Evolutionary conservation across 441 rosid species (phyloP).

Genomic region (Erodium moschatum): DNA sequence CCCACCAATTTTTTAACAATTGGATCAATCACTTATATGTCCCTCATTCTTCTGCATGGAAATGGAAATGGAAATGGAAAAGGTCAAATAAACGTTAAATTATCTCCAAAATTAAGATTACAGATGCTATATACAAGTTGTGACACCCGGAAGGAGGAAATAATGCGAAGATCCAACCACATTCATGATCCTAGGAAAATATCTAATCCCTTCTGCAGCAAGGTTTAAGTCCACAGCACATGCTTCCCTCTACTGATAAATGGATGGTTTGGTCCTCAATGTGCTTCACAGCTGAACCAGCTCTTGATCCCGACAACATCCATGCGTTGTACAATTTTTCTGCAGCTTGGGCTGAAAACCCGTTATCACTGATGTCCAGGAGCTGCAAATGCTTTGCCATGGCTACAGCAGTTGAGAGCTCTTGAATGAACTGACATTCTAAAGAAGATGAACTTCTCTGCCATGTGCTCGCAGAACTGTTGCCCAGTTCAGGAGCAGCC

Average conservation of each 20-base stretch:
- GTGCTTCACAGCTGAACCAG: conserved; percentile 42
- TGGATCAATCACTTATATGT: no score
- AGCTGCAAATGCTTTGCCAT: conserved; percentile 52
- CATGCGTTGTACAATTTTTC: conserved; percentile 52
- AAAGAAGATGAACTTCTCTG: conserved; percentile 30
- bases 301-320: conserved; percentile 50
- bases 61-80: no score
- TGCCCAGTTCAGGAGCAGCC: conserved; percentile 28
- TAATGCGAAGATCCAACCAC: no score
- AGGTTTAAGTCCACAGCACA: conserved; percentile 52
- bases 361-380: conserved; percentile 67
- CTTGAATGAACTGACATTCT: conserved; percentile 32
- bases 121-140: no score
- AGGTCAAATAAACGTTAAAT: no score
- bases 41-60: no score
- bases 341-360: conserved; percentile 39
- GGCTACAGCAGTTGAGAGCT: conserved; percentile 52
- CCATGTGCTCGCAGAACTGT: conserved; percentile 41
- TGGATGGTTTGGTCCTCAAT: conserved; percentile 47
- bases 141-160: no score
- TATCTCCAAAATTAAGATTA: no score
- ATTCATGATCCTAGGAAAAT: not conserved
- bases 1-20: no score
- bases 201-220: conserved; percentile 65
- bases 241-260: conserved; percentile 41